These are phyloP conservation scores for Tricholoma flavovirens DNA, from an alignment of 768 basidiomycete genomes.

Conservation along the genomic window DNA sequence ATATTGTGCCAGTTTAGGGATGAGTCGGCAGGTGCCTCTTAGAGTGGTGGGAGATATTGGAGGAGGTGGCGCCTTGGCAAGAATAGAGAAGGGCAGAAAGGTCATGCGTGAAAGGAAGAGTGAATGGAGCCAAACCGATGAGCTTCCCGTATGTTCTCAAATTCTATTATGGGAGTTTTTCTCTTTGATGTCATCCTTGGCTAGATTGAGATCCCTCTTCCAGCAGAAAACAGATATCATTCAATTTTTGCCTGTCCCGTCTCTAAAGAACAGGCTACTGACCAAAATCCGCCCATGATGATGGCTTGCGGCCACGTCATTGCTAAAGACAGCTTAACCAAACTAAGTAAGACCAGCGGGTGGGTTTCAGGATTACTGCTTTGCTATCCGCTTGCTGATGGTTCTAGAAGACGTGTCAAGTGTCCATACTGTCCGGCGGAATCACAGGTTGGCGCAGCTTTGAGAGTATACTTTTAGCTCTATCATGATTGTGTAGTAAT, in stretches of 20 bases:
- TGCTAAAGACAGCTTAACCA: conserved; percentile 84
- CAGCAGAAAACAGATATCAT: conserved; percentile 86
- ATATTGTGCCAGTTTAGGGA: conserved; percentile 80
- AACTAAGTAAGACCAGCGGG: conserved; percentile 82
- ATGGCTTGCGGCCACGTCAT: conserved; percentile 95
- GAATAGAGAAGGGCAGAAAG: conserved; percentile 90
- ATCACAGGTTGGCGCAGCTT: conserved; percentile 47
- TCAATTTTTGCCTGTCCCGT: conserved; percentile 98
- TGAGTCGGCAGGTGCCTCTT: conserved; percentile 86
- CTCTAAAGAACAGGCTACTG: conserved; percentile 94
- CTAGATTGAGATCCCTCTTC: conserved; percentile 91
- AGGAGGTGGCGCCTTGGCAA: conserved; percentile 82
- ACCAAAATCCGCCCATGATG: conserved; percentile 96
- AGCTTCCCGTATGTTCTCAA: conserved; percentile 65
- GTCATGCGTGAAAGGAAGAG: conserved; percentile 92
- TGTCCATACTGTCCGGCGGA: conserved; percentile 96
- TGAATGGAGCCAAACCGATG: conserved; percentile 86
- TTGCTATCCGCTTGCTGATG: background rate
- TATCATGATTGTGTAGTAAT: background rate
- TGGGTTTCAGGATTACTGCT: conserved; percentile 21
- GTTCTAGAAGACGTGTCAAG: conserved; percentile 68
- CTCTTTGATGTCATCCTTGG: conserved; percentile 1
- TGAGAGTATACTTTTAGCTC: conserved; percentile 60
- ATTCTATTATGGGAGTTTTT: background rate
- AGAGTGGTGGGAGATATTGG: conserved; percentile 91